Evolutionary conservation across 805 yeast species (phyloP).

Genomic region (Sugiyamaella americana): DNA sequence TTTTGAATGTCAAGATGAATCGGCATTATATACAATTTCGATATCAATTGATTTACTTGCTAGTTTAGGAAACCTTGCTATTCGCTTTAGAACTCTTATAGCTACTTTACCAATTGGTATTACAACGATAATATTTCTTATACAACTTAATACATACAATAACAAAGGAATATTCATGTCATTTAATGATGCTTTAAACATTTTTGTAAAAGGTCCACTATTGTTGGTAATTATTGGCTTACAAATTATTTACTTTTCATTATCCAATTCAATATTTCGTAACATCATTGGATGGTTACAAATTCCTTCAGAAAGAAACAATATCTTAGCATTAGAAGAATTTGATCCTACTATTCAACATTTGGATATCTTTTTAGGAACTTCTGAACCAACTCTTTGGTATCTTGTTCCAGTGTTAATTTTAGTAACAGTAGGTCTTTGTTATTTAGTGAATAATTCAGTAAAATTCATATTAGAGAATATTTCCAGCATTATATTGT

Average conservation of each 20-base stretch:
- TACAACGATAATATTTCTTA: conserved; percentile 43
- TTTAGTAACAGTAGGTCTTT: conserved; percentile 38
- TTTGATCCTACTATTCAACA: conserved; percentile 12
- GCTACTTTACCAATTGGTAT: conserved; percentile 65
- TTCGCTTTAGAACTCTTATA: conserved; percentile 70
- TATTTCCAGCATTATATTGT: background rate
- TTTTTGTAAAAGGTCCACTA: conserved; percentile 32
- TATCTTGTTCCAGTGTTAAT: conserved; percentile 55
- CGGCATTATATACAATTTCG: background rate
- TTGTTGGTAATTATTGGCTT: conserved; percentile 25
- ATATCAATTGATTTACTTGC: conserved; percentile 44
- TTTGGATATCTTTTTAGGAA: conserved; percentile 63
- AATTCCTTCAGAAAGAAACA: conserved; percentile 26
- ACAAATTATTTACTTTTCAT: conserved; percentile 24
- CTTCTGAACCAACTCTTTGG: conserved; percentile 50
- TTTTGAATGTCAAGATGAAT: background rate
- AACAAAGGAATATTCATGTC: conserved; percentile 36
- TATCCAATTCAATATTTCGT: conserved; percentile 24
- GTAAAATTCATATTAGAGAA: background rate
- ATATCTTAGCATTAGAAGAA: conserved; percentile 20
- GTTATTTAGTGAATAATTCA: conserved; percentile 1
- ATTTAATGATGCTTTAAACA: conserved; percentile 42
- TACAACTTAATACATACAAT: conserved; percentile 49
- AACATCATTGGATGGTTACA: conserved; percentile 20
- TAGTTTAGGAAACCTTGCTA: conserved; percentile 61